Conservation (phyloP, 1,139 yeast species). For the Blastobotrys niveus region DNA sequence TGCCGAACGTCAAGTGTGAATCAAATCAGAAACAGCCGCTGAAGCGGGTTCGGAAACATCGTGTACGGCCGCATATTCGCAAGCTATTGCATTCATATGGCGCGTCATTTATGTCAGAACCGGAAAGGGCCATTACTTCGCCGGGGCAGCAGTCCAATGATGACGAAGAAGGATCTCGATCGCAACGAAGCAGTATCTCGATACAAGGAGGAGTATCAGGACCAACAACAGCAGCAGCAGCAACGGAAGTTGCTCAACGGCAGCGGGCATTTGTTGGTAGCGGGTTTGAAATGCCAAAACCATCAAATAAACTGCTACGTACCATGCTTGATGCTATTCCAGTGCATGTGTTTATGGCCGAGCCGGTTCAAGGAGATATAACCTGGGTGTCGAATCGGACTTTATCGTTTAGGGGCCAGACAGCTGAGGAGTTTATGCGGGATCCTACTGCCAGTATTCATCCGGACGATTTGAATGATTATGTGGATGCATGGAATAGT, state of each 20-base stretch:
- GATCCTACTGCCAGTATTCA: conserved; percentile 28
- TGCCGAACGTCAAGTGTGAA: no score
- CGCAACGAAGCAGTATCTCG: conserved; percentile 2
- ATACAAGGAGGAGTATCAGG: not conserved
- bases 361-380: conserved; percentile 31
- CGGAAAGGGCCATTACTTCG: conserved; percentile 13
- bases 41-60: conserved; percentile 8
- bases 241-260: conserved; percentile 1
- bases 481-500: conserved; percentile 28
- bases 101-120: conserved; percentile 21
- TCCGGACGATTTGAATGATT: conserved; percentile 30
- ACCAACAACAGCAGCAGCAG: no score
- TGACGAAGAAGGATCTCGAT: not conserved
- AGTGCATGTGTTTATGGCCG: conserved; percentile 34
- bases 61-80: conserved; percentile 21
- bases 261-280: not conserved
- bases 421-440: conserved; percentile 29
- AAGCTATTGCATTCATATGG: conserved; percentile 23
- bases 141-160: not conserved
- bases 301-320: conserved; percentile 28
- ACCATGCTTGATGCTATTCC: conserved; percentile 36
- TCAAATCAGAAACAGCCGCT: not conserved
- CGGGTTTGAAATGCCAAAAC: conserved; percentile 19
- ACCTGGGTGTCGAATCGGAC: conserved; percentile 36
- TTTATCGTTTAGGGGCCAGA: conserved; percentile 32